Evolutionary conservation across 805 yeast genomes (phyloP).

Genomic region (Starmerella lactis-condensi): DNA sequence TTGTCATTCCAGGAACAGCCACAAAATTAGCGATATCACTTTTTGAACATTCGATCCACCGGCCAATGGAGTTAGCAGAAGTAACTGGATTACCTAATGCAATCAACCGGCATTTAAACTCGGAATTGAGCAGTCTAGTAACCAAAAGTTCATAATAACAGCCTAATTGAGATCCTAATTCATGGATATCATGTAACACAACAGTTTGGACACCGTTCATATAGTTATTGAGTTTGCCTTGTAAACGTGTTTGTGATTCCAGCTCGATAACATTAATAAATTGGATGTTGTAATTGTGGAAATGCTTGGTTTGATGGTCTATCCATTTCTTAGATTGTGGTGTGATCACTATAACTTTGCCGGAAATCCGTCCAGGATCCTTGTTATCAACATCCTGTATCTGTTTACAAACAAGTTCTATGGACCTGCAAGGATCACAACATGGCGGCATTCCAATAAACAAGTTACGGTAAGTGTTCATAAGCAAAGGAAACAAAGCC

Average conservation of each 20-base stretch:
- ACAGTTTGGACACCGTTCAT: slow-evolving; percentile 50
- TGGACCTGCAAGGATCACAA: too few species aligned
- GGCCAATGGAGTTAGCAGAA: slow-evolving; percentile 58
- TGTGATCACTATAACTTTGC: too few species aligned
- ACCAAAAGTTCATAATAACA: slow-evolving; percentile 49
- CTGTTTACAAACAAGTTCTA: too few species aligned
- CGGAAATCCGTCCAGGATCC: too few species aligned
- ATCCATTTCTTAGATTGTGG: too few species aligned
- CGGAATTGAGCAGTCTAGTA: slow-evolving; percentile 32
- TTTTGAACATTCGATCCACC: slow-evolving; percentile 65
- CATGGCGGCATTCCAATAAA: slow-evolving; percentile 35
- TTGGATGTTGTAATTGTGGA: too few species aligned
- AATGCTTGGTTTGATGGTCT: too few species aligned
- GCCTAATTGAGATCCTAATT: slow-evolving; percentile 43
- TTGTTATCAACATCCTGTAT: too few species aligned
- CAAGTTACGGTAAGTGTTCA: slow-evolving; percentile 16
- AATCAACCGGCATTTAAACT: slow-evolving; percentile 35
- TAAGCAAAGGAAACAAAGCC: slow-evolving; percentile 4
- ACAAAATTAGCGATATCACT: slow-evolving; percentile 47
- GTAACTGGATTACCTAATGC: slow-evolving; percentile 53
- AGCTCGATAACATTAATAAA: background rate
- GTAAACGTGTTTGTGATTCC: slow-evolving; percentile 1
- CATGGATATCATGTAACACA: slow-evolving; percentile 58
- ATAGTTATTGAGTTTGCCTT: background rate
- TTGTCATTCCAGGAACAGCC: slow-evolving; percentile 40